Evolutionary conservation across 169 alveolate species (phyloP), one percentile per base, ranked within the genome.

Genomic region (Blepharisma undulans): DNA sequence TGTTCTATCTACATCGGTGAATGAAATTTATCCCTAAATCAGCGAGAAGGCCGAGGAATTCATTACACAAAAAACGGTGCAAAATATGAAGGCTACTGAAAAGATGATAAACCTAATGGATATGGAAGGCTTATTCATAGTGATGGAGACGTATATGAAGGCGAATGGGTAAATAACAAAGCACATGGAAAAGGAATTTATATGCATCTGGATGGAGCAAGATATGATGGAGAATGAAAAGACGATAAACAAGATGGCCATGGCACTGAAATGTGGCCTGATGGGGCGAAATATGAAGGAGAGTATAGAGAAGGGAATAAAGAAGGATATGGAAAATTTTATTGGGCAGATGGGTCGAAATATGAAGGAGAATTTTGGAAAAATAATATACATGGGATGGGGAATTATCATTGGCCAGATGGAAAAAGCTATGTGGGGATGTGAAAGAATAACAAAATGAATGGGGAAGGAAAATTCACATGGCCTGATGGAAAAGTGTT

Each of bases 401-500:
- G 89, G n/a, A 84, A 1, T n/a, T 84, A 84, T 8, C 34, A 21
- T n/a, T 84, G 77, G 36, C 29, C 79, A 16, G 89, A 84, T 60
- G 36, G 77, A 21, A 88, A 95, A 81, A 71, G 71, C 16, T 95
- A 94, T 90, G 85, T 87, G 29, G 98, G 98, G 30, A 93, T 88
- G 89, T 95, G 96, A 96, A 78, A 87, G 36, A 19, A 72, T 18
- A 94, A 95, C 48, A 93, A 93, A 71, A 95, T 93, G 96, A 91
- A 94, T 22, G 98, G 98, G 32, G n/a, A 79, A 18, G 97, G 97
- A 4, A 90, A 82, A 34, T 95, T 90, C 79, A 89, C 91, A 33
- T 95, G 98, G 97, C 93, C 93, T 61, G 98, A 95, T 93, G 98
- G 98, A n/a, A 89, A 96, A 76, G 74, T 77, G 32, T 95, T 94